Percentiles rank a stretch among this genome's conserved stretches.
Conservation (phyloP, 2,329 filamentous ascomycete genomes). For the Mycosphaerelloides madeirae region DNA sequence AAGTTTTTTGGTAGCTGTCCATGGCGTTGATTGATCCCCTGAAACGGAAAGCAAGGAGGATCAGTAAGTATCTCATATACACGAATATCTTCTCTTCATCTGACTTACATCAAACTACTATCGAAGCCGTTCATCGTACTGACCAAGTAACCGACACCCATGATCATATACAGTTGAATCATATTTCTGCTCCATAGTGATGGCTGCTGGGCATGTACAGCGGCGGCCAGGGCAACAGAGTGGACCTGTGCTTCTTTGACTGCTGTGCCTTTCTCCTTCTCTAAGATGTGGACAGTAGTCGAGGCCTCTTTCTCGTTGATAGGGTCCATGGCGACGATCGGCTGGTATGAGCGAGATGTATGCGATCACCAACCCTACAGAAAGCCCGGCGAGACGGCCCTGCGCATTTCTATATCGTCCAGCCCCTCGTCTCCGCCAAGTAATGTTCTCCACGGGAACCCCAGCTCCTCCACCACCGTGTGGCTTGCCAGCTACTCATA, state of each 20-base stretch:
- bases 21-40: constrained; percentile 54
- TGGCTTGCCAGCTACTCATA: too few relatives aligned
- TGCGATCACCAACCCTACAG: too few relatives aligned
- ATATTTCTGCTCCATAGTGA: constrained; percentile 20
- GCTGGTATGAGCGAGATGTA: too few relatives aligned
- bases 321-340: constrained; percentile 38
- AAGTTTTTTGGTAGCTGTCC: constrained; percentile 47
- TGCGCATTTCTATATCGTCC: too few relatives aligned
- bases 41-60: too few relatives aligned
- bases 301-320: constrained; percentile 44
- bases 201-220: constrained; percentile 21
- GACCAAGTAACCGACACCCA: constrained; percentile 21
- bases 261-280: constrained; percentile 13
- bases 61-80: too few relatives aligned
- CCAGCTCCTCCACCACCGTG: constrained; percentile 17
- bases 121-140: constrained; percentile 28
- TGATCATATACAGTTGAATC: constrained; percentile 23
- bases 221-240: constrained; percentile 22
- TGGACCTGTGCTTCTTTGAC: constrained; percentile 20
- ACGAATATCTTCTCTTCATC: too few relatives aligned
- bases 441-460: constrained; percentile 30
- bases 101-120: constrained; percentile 37
- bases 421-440: too few relatives aligned
- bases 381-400: too few relatives aligned
- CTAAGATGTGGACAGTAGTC: constrained; percentile 13